These are phyloP conservation scores for Tubosaeta brunneosetosa DNA, from an alignment of 768 basidiomycete genomes.

Conservation along the genomic window DNA sequence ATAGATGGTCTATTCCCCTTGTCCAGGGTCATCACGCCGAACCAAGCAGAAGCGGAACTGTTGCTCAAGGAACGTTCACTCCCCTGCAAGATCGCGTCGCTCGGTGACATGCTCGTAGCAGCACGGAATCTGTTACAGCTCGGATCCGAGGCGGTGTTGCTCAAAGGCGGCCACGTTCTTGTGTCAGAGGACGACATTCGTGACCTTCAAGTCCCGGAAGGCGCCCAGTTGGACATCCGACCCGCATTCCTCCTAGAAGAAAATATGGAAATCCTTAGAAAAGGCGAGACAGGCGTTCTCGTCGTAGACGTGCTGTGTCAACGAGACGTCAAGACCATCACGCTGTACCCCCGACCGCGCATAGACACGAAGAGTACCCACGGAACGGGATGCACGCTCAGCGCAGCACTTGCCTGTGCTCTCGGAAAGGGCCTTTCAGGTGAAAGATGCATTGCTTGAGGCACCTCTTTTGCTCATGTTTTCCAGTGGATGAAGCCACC, in stretches of 20 bases:
- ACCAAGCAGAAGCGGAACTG: conserved; percentile 74
- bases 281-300: conserved; percentile 22
- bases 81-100: conserved; percentile 33
- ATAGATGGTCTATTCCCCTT: conserved; percentile 65
- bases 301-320: conserved; percentile 66
- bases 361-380: conserved; percentile 74
- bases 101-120: conserved; percentile 60
- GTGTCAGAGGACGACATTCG: conserved; percentile 44
- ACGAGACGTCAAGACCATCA: conserved; percentile 27
- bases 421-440: conserved; percentile 48
- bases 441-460: conserved; percentile 20
- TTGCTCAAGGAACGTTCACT: conserved; percentile 43
- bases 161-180: conserved; percentile 82
- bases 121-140: conserved; percentile 44
- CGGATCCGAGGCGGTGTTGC: conserved; percentile 56
- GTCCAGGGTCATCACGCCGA: conserved; percentile 75
- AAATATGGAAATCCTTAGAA: conserved; percentile 61
- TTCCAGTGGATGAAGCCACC: conserved; percentile 54
- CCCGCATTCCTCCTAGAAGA: conserved; percentile 45
- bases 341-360: conserved; percentile 56
- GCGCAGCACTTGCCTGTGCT: conserved; percentile 69
- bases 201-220: conserved; percentile 23
- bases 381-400: conserved; percentile 92
- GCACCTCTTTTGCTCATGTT: neutral
- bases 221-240: conserved; percentile 34